These are phyloP conservation scores for Macroventuria anomochaeta DNA, from an alignment of 2,329 filamentous ascomycete genomes.

Conservation along the genomic window DNA sequence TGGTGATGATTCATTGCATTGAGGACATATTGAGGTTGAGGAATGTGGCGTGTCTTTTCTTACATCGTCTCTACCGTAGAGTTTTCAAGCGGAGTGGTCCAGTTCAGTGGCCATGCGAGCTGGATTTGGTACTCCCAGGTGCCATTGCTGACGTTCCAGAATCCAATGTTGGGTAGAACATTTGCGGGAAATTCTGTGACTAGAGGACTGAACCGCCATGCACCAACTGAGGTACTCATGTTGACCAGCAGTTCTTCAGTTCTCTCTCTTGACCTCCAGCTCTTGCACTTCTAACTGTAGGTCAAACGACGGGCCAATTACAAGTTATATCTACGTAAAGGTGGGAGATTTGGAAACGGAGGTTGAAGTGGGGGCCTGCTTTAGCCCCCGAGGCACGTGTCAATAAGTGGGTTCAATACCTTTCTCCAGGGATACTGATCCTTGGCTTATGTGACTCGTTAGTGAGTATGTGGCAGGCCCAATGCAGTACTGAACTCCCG, in stretches of 20 bases:
- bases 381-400: conserved; percentile 4
- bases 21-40: too few species aligned
- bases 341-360: neutral
- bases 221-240: conserved; percentile 29
- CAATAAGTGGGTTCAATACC: neutral
- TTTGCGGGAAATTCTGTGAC: conserved; percentile 30
- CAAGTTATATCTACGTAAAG: neutral
- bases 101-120: conserved; percentile 43
- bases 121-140: conserved; percentile 46
- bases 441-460: neutral
- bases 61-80: conserved; percentile 43
- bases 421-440: conserved; percentile 2
- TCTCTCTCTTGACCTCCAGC: too few species aligned
- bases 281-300: too few species aligned
- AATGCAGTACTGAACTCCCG: neutral
- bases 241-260: neutral
- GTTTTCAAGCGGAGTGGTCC: conserved; percentile 33
- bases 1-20: too few species aligned
- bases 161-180: conserved; percentile 39
- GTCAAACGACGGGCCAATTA: neutral
- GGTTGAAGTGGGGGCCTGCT: neutral
- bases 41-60: conserved; percentile 1
- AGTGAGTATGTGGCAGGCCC: neutral
- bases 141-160: conserved; percentile 42
- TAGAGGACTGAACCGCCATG: conserved; percentile 40